Evolutionary conservation across 2,329 filamentous ascomycete species (phyloP).

Genomic region (Paramyrothecium roridum): DNA sequence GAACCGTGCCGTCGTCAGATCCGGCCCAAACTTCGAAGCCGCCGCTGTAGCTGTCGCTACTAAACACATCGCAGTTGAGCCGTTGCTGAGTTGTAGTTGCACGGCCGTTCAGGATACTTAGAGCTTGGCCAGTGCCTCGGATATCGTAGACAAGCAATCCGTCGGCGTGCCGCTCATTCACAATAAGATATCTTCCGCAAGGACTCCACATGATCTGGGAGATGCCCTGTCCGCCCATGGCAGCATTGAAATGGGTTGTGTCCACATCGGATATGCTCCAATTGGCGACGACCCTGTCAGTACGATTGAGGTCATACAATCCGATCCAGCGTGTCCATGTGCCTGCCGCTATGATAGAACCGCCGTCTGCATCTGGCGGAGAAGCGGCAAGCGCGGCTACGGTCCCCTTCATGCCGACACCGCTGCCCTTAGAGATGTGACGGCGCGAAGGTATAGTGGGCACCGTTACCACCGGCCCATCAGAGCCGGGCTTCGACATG

Average conservation of each 20-base stretch:
- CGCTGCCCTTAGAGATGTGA: slow-evolving; percentile 56
- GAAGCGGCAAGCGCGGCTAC: slow-evolving; percentile 54
- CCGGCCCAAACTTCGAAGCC: slow-evolving; percentile 64
- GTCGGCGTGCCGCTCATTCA: slow-evolving; percentile 55
- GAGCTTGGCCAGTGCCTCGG: slow-evolving; percentile 53
- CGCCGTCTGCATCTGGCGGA: slow-evolving; percentile 25
- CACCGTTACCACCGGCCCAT: slow-evolving; percentile 49
- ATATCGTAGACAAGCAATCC: slow-evolving; percentile 62
- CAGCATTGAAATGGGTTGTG: slow-evolving; percentile 27
- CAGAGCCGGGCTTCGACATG: slow-evolving; percentile 45
- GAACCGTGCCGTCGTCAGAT: slow-evolving; percentile 48
- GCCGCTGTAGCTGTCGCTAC: slow-evolving; percentile 24
- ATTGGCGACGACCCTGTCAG: slow-evolving; percentile 52
- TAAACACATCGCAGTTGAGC: slow-evolving; percentile 53
- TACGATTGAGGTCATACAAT: slow-evolving; percentile 57
- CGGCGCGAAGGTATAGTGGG: slow-evolving; percentile 60
- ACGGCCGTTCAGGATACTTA: slow-evolving; percentile 51
- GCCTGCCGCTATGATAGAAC: slow-evolving; percentile 53
- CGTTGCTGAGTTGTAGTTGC: slow-evolving; percentile 52
- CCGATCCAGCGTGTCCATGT: slow-evolving; percentile 63
- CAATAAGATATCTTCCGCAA: slow-evolving; percentile 60
- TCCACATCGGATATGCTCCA: slow-evolving; percentile 59
- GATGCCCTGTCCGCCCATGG: slow-evolving; percentile 60
- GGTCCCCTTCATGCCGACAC: slow-evolving; percentile 62
- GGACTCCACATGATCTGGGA: slow-evolving; percentile 59